These are phyloP conservation scores for Cytospora mali DNA, from an alignment of 2,329 filamentous ascomycete genomes.

Conservation along the genomic window DNA sequence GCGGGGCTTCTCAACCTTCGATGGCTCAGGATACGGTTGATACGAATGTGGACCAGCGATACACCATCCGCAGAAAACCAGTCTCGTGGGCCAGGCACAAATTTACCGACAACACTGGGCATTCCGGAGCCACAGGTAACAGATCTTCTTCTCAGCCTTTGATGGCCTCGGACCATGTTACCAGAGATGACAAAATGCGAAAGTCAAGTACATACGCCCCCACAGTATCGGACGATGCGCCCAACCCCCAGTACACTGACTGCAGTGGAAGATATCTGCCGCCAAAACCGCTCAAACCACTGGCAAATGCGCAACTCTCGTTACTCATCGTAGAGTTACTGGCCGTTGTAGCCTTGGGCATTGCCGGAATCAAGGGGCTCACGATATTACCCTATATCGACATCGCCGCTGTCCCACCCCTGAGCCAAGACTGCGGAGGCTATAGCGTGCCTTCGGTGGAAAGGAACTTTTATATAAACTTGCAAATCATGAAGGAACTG, in stretches of 20 bases:
- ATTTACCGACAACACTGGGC: background rate
- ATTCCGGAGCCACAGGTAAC: background rate
- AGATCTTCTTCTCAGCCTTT: background rate
- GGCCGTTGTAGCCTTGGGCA: background rate
- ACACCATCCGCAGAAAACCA: background rate
- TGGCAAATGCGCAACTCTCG: constrained; percentile 2
- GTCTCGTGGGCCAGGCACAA: background rate
- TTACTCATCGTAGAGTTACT: constrained; percentile 3
- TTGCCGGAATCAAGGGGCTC: constrained; percentile 6
- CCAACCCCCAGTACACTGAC: background rate
- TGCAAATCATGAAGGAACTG: constrained; percentile 7
- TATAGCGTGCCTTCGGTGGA: constrained; percentile 16
- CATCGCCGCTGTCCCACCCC: constrained; percentile 6
- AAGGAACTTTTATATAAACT: constrained; percentile 14
- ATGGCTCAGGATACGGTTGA: background rate
- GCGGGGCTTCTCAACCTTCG: background rate
- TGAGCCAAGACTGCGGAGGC: constrained; percentile 13
- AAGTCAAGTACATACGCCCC: background rate
- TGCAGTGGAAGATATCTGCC: background rate
- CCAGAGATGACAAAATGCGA: background rate
- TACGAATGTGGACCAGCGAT: background rate
- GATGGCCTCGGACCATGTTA: background rate
- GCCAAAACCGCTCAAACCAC: constrained; percentile 3
- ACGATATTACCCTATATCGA: background rate
- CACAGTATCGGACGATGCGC: background rate